Evolutionary conservation across 1,284 basidiomycete species (phyloP).

Genomic region (Ustilago hordei): DNA sequence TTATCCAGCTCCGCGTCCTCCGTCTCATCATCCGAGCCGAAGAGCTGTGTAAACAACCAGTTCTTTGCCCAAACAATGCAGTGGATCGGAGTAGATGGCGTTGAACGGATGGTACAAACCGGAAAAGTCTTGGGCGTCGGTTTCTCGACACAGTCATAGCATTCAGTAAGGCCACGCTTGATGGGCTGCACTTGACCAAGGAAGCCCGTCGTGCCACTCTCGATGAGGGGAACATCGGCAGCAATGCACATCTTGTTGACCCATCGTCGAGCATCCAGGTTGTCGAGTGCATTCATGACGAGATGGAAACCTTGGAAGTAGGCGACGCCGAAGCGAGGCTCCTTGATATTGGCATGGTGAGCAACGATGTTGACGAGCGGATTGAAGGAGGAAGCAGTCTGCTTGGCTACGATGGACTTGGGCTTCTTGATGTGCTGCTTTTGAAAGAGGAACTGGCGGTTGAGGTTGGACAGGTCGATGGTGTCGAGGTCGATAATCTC

Average conservation of each 20-base stretch:
- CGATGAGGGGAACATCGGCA: conserved; percentile 87
- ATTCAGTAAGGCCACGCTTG: conserved; percentile 55
- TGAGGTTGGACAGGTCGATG: conserved; percentile 97
- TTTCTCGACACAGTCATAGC: conserved; percentile 73
- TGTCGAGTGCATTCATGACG: conserved; percentile 95
- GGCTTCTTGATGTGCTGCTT: conserved; percentile 98
- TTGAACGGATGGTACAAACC: conserved; percentile 97
- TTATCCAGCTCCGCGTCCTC: conserved; percentile 80
- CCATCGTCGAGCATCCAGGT: conserved; percentile 72
- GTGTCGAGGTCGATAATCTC: conserved; percentile 95
- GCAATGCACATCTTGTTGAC: conserved; percentile 97
- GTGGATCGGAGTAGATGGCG: conserved; percentile 96
- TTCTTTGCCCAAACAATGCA: conserved; percentile 99
- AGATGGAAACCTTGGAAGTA: conserved; percentile 93
- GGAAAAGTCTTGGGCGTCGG: conserved; percentile 93
- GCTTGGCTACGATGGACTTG: conserved; percentile 91
- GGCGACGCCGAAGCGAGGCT: conserved; percentile 85
- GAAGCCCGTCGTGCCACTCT: conserved; percentile 96
- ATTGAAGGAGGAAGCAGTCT: conserved; percentile 90
- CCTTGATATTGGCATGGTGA: conserved; percentile 95
- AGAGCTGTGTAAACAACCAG: conserved; percentile 80
- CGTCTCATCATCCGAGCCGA: conserved; percentile 51
- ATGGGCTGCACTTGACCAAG: conserved; percentile 75
- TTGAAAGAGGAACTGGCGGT: conserved; percentile 95
- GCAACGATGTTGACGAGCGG: conserved; percentile 88